Evolutionary conservation across 768 basidiomycete genomes (phyloP).

Genomic region (Tricholoma terreum): DNA sequence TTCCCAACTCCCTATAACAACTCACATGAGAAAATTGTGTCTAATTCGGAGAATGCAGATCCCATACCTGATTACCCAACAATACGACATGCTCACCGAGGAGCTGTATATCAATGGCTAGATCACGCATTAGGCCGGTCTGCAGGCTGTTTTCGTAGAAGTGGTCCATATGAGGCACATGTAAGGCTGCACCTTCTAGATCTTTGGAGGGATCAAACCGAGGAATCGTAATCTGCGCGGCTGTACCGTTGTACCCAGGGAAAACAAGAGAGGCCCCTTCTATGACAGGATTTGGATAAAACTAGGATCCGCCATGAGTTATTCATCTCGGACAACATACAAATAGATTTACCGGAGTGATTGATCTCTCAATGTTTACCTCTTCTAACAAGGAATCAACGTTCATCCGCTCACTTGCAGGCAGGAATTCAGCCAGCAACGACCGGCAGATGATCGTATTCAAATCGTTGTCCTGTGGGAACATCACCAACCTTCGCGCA

Average conservation of each 20-base stretch:
- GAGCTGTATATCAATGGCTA: slow-evolving; percentile 60
- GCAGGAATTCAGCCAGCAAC: slow-evolving; percentile 59
- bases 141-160: slow-evolving; percentile 72
- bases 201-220: slow-evolving; percentile 49
- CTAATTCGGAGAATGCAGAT: background rate
- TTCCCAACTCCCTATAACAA: slow-evolving; percentile 57
- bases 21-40: background rate
- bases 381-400: slow-evolving; percentile 51
- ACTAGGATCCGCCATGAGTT: slow-evolving; percentile 32
- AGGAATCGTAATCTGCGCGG: slow-evolving; percentile 39
- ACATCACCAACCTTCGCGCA: slow-evolving; percentile 44
- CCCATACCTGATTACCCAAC: slow-evolving; percentile 60
- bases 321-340: background rate
- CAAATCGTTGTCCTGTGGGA: slow-evolving; percentile 44
- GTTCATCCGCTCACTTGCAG: slow-evolving; percentile 53
- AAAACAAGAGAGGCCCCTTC: slow-evolving; percentile 41
- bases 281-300: slow-evolving; percentile 44
- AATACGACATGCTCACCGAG: slow-evolving; percentile 63
- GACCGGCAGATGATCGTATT: slow-evolving; percentile 45
- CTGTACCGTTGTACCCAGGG: slow-evolving; percentile 38
- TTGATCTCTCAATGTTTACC: slow-evolving; percentile 39
- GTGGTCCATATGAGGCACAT: slow-evolving; percentile 66
- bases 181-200: slow-evolving; percentile 50
- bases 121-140: slow-evolving; percentile 62
- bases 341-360: slow-evolving; percentile 37